phyloP scores from a whole-genome alignment of 495 filamentous ascomycete species.

The Aspergillus baeticus region DNA sequence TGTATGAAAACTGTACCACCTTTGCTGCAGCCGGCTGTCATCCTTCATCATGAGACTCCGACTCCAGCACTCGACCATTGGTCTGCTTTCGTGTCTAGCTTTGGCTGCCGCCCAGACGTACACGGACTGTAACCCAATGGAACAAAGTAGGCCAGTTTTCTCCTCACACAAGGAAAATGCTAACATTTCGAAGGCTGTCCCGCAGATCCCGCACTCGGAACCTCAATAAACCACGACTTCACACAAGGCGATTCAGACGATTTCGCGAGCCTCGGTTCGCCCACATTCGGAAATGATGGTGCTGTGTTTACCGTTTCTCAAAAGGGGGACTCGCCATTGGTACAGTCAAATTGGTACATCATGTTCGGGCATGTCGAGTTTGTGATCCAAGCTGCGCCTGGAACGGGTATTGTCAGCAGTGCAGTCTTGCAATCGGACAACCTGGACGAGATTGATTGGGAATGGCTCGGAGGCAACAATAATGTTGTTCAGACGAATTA shows the following conservation, averaged over 20 bases:
- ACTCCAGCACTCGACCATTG: slow-evolving; percentile 22
- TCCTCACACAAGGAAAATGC: slow-evolving; percentile 11
- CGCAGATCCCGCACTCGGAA: slow-evolving; percentile 78
- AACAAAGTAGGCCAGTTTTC: slow-evolving; percentile 53
- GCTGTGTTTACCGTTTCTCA: slow-evolving; percentile 81
- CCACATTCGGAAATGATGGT: slow-evolving; percentile 72
- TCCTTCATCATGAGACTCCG: slow-evolving; percentile 29
- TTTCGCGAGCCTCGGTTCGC: slow-evolving; percentile 65
- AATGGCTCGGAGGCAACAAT: slow-evolving; percentile 70
- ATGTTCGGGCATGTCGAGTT: slow-evolving; percentile 67
- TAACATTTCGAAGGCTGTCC: slow-evolving; percentile 57
- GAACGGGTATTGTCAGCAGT: slow-evolving; percentile 67
- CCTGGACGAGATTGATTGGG: slow-evolving; percentile 90
- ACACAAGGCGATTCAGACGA: slow-evolving; percentile 64
- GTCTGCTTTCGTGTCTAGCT: slow-evolving; percentile 27
- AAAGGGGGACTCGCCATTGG: slow-evolving; percentile 77
- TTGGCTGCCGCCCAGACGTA: slow-evolving; percentile 69
- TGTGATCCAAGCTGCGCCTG: slow-evolving; percentile 58
- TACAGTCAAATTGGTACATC: slow-evolving; percentile 73
- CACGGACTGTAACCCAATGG: slow-evolving; percentile 70
- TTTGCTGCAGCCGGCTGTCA: neutral
- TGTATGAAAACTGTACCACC: slow-evolving; percentile 4
- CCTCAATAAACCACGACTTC: slow-evolving; percentile 77
- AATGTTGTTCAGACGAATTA: slow-evolving; percentile 74
- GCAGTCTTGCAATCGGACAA: slow-evolving; percentile 81